phyloP scores from a whole-genome alignment of 768 basidiomycete species.

The Amanita muscaria region DNA sequence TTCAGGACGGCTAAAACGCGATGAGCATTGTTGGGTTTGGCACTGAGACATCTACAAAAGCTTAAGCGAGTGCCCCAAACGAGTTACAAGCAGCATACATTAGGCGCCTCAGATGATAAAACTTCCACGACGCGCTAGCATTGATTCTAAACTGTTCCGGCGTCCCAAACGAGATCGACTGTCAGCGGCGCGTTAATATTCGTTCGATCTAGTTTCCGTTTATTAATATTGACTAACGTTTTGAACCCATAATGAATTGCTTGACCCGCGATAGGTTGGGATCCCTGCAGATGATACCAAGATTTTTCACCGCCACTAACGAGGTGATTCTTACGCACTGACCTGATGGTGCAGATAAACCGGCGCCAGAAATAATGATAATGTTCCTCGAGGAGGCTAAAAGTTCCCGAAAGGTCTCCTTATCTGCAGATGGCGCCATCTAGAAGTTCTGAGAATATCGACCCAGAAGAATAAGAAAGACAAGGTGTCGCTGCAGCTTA shows the following conservation, averaged over 20 bases:
- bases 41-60: slow-evolving; percentile 34
- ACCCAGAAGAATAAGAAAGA: too few relatives aligned
- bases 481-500: too few relatives aligned
- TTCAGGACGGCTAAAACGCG: slow-evolving; percentile 38
- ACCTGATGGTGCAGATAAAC: slow-evolving; percentile 61
- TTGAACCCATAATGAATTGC: slow-evolving; percentile 2
- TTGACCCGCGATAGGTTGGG: slow-evolving; percentile 3
- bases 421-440: slow-evolving; percentile 14
- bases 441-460: too few relatives aligned
- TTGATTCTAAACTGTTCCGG: slow-evolving; percentile 40
- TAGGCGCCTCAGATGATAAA: slow-evolving; percentile 55
- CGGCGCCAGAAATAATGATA: slow-evolving; percentile 44
- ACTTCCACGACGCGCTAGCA: slow-evolving; percentile 52
- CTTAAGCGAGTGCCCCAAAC: slow-evolving; percentile 6
- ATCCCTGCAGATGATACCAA: slow-evolving; percentile 10
- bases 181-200: slow-evolving; percentile 19
- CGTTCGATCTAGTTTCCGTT: slow-evolving; percentile 40
- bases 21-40: slow-evolving; percentile 51
- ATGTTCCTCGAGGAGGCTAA: slow-evolving; percentile 24
- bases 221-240: slow-evolving; percentile 2
- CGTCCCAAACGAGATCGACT: slow-evolving; percentile 41
- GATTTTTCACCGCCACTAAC: not conserved
- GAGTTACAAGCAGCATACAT: slow-evolving; percentile 21
- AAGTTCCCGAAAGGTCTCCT: slow-evolving; percentile 12
- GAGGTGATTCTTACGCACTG: slow-evolving; percentile 7